Evolutionary conservation across 2,329 filamentous ascomycete species (phyloP), one percentile per base, ranked within the genome.

Genomic region (Akanthomyces lecanii): DNA sequence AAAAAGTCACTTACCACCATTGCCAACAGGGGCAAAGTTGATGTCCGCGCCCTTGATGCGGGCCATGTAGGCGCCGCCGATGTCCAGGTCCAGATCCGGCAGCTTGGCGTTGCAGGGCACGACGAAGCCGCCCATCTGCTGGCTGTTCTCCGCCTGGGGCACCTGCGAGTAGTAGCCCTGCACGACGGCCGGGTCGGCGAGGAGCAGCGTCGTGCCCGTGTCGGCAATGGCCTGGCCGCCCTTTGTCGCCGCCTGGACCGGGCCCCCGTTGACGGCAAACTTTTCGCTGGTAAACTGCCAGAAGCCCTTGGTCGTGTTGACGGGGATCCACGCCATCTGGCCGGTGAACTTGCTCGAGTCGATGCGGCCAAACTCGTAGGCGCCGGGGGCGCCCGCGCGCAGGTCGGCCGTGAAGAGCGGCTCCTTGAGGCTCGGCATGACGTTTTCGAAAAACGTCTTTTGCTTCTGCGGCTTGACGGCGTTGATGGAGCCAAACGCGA

Each of bases 371-470:
- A 92, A 92, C 68, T 90, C 86, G 75, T 90, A 92, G 48, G 83
- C 79, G 50, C 89, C 89, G 1, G 79, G 77, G 18, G 79, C 78
- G 64, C 81, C 79, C 65, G 82, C 79, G 69, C 84, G 82, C 47
- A 92, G 80, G 66, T 88, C 83, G 36, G 86, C 88, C 0, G 88
- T 89, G 75, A 92, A 89, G 59, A 92, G 77, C 0, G 89, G 88
- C 73, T 84, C 75, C 30, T 84, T 81, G 28, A 92, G 82, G 21
- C 77, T 73, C n/a, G 73, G 66, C 73, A 84, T 82, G 67, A 89
- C 77, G 71, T 89, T 91, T 70, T 90, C 87, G 71, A 91, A 90
- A 74, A 91, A 92, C 12, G 89, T 91, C 75, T 86, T 87, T 67
- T 89, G 86, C 66, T 79, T 76, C 18, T 79, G 76, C 0, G 88